phyloP scores from a whole-genome alignment of 345 rosid genomes.

The Boechera retrofracta region DNA sequence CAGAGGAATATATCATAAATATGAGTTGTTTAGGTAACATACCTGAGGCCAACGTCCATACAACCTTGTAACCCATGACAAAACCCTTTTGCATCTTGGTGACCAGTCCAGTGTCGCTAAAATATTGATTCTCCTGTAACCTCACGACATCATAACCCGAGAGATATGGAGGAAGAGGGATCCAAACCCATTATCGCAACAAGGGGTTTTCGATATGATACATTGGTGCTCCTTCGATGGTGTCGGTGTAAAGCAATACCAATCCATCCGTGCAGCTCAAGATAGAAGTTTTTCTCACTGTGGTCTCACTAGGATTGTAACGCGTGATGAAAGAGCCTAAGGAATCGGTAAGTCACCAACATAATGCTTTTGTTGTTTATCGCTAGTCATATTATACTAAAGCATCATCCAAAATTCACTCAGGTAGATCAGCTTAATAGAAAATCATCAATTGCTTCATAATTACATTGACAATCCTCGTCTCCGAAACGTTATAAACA shows the following conservation, averaged over 20 bases:
- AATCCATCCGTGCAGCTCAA: constrained; percentile 7
- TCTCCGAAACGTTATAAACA: no score
- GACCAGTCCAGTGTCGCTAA: neutral
- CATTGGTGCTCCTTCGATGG: neutral
- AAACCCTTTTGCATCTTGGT: neutral
- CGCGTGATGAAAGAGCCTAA: neutral
- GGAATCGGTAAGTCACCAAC: no score
- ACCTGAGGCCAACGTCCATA: neutral
- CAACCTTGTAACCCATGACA: constrained; percentile 1
- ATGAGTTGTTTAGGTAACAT: neutral
- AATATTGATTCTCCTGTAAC: neutral
- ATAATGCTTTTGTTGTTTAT: no score
- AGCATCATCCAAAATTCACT: no score
- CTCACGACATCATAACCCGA: neutral
- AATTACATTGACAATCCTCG: no score
- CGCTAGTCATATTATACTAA: no score
- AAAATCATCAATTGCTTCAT: no score
- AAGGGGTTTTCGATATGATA: neutral
- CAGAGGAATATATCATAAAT: neutral
- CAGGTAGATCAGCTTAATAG: no score
- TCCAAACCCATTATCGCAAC: neutral
- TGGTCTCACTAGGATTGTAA: neutral
- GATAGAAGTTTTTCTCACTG: neutral
- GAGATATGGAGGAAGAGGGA: constrained; percentile 4
- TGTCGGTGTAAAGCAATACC: neutral